These are phyloP conservation scores for Pyrenophora teres DNA, from an alignment of 2,329 filamentous ascomycete species.

Conservation along the genomic window DNA sequence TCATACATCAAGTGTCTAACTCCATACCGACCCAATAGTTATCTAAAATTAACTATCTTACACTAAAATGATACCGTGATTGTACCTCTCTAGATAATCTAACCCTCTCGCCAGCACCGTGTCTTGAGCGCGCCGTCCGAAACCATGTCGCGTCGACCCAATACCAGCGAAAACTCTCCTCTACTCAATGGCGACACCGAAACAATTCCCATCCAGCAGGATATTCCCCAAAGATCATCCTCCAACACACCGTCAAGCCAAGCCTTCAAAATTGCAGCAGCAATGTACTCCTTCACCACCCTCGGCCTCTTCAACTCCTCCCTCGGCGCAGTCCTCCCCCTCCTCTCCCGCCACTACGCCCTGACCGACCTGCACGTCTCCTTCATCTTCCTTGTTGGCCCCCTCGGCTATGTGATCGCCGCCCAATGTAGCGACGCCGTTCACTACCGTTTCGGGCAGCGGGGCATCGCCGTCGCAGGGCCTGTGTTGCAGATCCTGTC, in stretches of 20 bases:
- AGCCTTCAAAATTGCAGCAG: slow-evolving; percentile 53
- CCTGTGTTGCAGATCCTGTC: slow-evolving; percentile 47
- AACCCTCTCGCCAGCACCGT: neutral
- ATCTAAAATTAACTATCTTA: neutral
- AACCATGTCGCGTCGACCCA: slow-evolving; percentile 5
- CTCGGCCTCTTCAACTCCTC: slow-evolving; percentile 52
- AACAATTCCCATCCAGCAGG: neutral
- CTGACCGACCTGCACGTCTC: slow-evolving; percentile 53
- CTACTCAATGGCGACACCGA: slow-evolving; percentile 2
- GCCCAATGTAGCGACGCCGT: slow-evolving; percentile 49
- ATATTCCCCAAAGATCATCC: too few species aligned
- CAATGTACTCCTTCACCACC: slow-evolving; percentile 63
- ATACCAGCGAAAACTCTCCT: slow-evolving; percentile 8
- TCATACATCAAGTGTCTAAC: neutral
- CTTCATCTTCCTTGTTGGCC: slow-evolving; percentile 51
- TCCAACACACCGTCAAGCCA: slow-evolving; percentile 2
- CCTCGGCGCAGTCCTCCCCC: slow-evolving; percentile 44
- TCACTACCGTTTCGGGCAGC: slow-evolving; percentile 50
- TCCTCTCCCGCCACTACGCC: slow-evolving; percentile 48
- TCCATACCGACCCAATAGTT: neutral
- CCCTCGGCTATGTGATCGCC: slow-evolving; percentile 52
- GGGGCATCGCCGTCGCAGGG: slow-evolving; percentile 50
- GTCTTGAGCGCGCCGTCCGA: slow-evolving; percentile 1
- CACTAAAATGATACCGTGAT: neutral
- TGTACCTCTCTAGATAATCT: neutral